Conservation (phyloP, 192 early-diverging fungal species). For the Powellomyces hirtus region DNA sequence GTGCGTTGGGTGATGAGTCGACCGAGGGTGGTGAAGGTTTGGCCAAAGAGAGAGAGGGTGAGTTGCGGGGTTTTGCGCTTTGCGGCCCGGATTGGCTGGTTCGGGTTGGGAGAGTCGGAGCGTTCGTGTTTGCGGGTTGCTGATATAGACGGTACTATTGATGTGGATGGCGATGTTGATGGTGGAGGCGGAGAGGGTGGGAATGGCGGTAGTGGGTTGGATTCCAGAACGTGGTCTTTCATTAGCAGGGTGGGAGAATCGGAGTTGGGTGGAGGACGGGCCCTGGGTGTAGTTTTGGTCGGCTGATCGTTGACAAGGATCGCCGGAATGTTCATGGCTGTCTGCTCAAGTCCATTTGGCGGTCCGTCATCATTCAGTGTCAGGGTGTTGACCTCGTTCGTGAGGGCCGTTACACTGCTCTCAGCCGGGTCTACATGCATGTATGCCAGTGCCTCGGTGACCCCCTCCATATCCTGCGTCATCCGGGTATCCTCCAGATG, state of each 20-base stretch:
- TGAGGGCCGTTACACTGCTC: too few species aligned
- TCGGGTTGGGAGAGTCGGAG: background rate
- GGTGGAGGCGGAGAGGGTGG: too few species aligned
- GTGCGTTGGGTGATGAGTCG: slow-evolving; percentile 18
- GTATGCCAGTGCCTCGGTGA: too few species aligned
- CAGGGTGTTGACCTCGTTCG: background rate
- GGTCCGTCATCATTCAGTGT: background rate
- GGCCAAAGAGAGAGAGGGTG: slow-evolving; percentile 23
- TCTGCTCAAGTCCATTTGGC: background rate
- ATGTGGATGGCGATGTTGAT: background rate
- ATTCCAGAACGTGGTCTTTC: too few species aligned
- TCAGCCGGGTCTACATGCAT: too few species aligned
- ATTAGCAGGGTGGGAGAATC: too few species aligned
- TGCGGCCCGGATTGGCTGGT: background rate
- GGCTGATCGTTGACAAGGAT: background rate
- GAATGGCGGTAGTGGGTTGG: too few species aligned
- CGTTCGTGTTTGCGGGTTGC: background rate
- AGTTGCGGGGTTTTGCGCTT: background rate
- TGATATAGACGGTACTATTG: background rate
- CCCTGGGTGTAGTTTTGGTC: too few species aligned
- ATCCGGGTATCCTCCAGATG: too few species aligned
- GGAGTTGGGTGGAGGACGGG: too few species aligned
- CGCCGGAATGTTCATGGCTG: background rate
- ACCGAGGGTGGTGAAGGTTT: slow-evolving; percentile 12
- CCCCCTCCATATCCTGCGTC: too few species aligned